A percentile compares a stretch with the other conserved stretches of the same genome.
Conservation (phyloP, 2,329 filamentous ascomycete genomes). For the Rutstroemia sp. region DNA sequence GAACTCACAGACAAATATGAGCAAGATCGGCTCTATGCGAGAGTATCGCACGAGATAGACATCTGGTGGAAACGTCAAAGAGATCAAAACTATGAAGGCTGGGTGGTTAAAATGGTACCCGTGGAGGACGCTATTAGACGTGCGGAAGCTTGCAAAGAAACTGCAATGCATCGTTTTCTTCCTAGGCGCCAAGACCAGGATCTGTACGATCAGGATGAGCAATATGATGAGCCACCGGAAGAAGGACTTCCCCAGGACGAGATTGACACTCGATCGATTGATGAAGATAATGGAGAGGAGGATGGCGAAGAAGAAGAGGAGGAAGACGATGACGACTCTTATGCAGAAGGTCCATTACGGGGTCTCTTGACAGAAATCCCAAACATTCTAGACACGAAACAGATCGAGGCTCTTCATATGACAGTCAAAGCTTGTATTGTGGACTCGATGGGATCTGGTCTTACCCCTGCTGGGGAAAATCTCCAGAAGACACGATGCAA, state of each 20-base stretch:
- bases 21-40: conserved; percentile 50
- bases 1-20: conserved; percentile 49
- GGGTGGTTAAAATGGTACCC: conserved; percentile 51
- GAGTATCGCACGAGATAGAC: conserved; percentile 58
- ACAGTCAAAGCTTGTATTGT: conserved; percentile 94
- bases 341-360: conserved; percentile 68
- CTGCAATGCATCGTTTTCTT: conserved; percentile 44
- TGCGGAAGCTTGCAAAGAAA: conserved; percentile 51
- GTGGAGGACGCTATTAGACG: conserved; percentile 51
- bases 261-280: conserved; percentile 36
- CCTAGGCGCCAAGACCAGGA: conserved; percentile 29
- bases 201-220: conserved; percentile 42
- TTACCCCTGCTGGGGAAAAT: conserved; percentile 64
- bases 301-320: conserved; percentile 60
- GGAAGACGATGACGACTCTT: conserved; percentile 69
- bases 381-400: conserved; percentile 85
- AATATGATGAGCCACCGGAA: conserved; percentile 36
- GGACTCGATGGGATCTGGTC: conserved; percentile 65
- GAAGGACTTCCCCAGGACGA: conserved; percentile 37
- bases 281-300: conserved; percentile 39
- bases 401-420: conserved; percentile 95
- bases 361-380: conserved; percentile 89
- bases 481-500: conserved; percentile 87
- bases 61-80: conserved; percentile 56
- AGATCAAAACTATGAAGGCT: conserved; percentile 52